These are phyloP conservation scores for Mercurialis annua DNA, from an alignment of 345 rosid genomes.

Conservation along the genomic window DNA sequence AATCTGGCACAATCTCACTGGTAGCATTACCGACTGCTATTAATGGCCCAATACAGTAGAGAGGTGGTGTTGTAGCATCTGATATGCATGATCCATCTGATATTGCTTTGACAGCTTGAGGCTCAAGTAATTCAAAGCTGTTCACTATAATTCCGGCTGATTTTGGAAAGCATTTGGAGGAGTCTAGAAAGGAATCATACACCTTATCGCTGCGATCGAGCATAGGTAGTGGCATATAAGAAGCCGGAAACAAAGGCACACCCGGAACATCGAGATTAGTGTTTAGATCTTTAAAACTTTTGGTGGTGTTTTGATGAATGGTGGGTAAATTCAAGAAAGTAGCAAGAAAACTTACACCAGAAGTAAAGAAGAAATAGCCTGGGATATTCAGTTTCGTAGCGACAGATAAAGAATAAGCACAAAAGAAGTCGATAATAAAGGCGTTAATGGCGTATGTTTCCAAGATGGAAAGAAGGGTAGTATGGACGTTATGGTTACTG, in stretches of 20 bases:
- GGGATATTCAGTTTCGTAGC: slow-evolving; percentile 39
- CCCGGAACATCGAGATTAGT: slow-evolving; percentile 41
- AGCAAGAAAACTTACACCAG: slow-evolving; percentile 38
- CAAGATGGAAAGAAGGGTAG: slow-evolving; percentile 7
- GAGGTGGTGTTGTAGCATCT: slow-evolving; percentile 23
- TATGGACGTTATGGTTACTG: slow-evolving; percentile 17
- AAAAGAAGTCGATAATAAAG: slow-evolving; percentile 26
- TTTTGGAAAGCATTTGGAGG: slow-evolving; percentile 16
- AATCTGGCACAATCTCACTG: slow-evolving; percentile 7
- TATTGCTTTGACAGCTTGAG: slow-evolving; percentile 19
- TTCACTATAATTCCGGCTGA: slow-evolving; percentile 36
- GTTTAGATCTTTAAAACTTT: slow-evolving; percentile 38
- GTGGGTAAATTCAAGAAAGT: slow-evolving; percentile 30
- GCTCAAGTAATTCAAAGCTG: slow-evolving; percentile 34
- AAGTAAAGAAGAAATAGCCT: slow-evolving; percentile 42
- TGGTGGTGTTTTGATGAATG: slow-evolving; percentile 28
- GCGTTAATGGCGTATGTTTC: slow-evolving; percentile 11
- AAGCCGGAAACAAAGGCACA: slow-evolving; percentile 28
- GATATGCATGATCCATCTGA: slow-evolving; percentile 30
- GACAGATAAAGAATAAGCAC: slow-evolving; percentile 19
- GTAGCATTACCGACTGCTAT: neutral
- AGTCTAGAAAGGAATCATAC: slow-evolving; percentile 25
- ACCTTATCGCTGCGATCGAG: slow-evolving; percentile 30
- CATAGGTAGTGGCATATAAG: slow-evolving; percentile 23
- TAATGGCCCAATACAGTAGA: slow-evolving; percentile 39